A percentile compares a stretch with the other conserved stretches of the same genome.
These are phyloP conservation scores for Aspergillus sp. DNA, from an alignment of 2,329 filamentous ascomycete genomes.

Conservation along the genomic window DNA sequence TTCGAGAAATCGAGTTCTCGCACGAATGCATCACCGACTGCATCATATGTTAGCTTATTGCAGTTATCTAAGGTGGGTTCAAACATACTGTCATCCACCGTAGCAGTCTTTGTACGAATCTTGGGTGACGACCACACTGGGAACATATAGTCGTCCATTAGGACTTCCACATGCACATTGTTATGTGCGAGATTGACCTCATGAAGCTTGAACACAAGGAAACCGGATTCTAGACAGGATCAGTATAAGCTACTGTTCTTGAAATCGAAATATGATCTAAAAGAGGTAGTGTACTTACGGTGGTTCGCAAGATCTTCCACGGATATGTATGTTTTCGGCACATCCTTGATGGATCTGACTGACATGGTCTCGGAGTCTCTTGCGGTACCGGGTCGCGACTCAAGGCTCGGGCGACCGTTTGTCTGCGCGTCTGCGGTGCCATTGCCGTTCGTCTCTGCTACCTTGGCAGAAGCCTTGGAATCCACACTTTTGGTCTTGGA, in stretches of 20 bases:
- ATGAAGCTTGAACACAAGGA: constrained; percentile 91
- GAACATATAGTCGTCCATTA: constrained; percentile 94
- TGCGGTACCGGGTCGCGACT: constrained; percentile 40
- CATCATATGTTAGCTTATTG: constrained; percentile 18
- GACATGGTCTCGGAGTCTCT: constrained; percentile 49
- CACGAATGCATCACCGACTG: constrained; percentile 87
- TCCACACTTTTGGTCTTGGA: constrained; percentile 31
- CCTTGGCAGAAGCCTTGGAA: constrained; percentile 28
- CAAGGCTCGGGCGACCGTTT: constrained; percentile 33
- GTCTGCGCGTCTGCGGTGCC: constrained; percentile 17
- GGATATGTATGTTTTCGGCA: constrained; percentile 74
- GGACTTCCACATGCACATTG: constrained; percentile 77
- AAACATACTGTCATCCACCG: constrained; percentile 75
- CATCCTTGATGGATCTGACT: constrained; percentile 49
- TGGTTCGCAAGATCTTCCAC: constrained; percentile 80
- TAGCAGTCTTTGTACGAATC: constrained; percentile 66
- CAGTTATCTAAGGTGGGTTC: neutral
- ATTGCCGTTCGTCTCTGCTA: constrained; percentile 43
- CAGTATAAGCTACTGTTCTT: constrained; percentile 19
- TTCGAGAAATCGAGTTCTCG: constrained; percentile 96
- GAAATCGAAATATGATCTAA: no score
- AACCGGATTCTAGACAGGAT: constrained; percentile 69
- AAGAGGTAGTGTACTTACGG: constrained; percentile 44
- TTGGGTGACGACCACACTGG: constrained; percentile 81
- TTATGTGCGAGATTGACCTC: constrained; percentile 79